Conservation (phyloP, 768 basidiomycete species). For the Ephemerocybe angulata region DNA sequence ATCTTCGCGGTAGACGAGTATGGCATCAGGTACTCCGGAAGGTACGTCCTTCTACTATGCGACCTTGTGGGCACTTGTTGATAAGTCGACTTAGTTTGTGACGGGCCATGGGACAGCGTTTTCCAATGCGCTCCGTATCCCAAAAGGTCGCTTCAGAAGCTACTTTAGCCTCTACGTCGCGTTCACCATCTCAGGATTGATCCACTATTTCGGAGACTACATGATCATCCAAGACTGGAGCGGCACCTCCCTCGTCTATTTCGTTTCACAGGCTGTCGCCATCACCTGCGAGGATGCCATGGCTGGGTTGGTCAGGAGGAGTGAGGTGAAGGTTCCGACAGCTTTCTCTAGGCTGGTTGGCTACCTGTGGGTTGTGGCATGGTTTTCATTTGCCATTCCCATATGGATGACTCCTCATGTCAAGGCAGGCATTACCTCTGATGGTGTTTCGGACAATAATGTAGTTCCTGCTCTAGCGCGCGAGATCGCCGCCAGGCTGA, state of each 20-base stretch:
- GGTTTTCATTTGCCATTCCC: conserved; percentile 3
- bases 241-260: conserved; percentile 16
- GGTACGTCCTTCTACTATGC: conserved; percentile 20
- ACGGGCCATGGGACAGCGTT: conserved; percentile 22
- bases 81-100: conserved; percentile 9
- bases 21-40: conserved; percentile 38
- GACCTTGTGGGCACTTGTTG: not conserved
- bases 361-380: conserved; percentile 4
- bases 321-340: not conserved
- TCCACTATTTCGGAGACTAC: conserved; percentile 33
- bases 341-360: not conserved
- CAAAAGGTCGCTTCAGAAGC: conserved; percentile 21
- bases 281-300: conserved; percentile 33
- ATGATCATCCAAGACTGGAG: conserved; percentile 17
- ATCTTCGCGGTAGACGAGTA: conserved; percentile 18
- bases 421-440: not conserved
- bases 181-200: conserved; percentile 31
- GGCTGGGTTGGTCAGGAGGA: conserved; percentile 11
- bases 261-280: conserved; percentile 24
- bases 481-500: not conserved
- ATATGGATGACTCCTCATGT: conserved; percentile 4
- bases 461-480: not conserved
- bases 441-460: not conserved
- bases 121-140: conserved; percentile 23
- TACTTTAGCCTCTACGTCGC: conserved; percentile 31